Conservation (phyloP, 768 basidiomycete genomes). For the Artomyces pyxidatus region DNA sequence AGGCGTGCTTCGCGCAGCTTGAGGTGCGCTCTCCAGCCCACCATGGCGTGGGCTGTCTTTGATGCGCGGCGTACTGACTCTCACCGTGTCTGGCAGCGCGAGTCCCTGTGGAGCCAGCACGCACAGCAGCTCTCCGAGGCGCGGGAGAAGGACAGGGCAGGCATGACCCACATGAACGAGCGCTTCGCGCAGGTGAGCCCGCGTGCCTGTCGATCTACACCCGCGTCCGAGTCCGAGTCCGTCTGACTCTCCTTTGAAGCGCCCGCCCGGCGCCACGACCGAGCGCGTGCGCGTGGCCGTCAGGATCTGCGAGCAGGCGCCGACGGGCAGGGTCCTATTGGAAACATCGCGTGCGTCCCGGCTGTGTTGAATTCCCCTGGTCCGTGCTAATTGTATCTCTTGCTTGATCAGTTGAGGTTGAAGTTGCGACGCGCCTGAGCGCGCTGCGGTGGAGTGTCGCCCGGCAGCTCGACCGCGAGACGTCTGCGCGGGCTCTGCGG, state of each 20-base stretch:
- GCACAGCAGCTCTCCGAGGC: not conserved
- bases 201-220: not conserved
- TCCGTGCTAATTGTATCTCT: not conserved
- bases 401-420: not conserved
- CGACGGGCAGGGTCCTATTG: not conserved
- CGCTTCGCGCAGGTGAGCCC: not conserved
- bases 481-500: not conserved
- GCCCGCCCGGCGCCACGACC: not conserved
- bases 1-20: slow-evolving; percentile 1
- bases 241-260: not conserved
- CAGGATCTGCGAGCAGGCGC: not conserved
- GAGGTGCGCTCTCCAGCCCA: slow-evolving; percentile 33
- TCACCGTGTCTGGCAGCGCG: not conserved
- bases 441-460: not conserved
- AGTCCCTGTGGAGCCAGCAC: not conserved
- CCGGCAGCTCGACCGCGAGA: not conserved
- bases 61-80: too few species aligned
- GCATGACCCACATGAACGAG: not conserved
- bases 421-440: not conserved
- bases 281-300: not conserved
- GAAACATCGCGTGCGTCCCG: not conserved
- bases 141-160: not conserved
- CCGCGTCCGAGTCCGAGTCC: not conserved
- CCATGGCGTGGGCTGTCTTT: too few species aligned
- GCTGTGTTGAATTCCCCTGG: not conserved